phyloP scores from a whole-genome alignment of 208 protist genomes.

The Leishmania martiniquensis region DNA sequence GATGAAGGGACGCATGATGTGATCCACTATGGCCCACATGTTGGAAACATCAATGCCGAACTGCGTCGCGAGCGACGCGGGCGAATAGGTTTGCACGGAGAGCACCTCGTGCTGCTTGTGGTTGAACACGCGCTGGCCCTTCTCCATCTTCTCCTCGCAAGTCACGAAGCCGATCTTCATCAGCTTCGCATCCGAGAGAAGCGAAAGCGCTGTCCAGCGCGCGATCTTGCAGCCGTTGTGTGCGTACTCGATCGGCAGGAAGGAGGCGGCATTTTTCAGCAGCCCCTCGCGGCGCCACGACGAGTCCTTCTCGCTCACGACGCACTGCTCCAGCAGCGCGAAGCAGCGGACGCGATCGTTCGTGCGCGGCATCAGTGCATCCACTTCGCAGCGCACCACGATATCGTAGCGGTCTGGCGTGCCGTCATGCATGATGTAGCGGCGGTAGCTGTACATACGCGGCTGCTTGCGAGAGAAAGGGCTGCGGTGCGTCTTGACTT shows the following conservation, averaged over 20 bases:
- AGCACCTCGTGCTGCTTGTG: slow-evolving; percentile 65
- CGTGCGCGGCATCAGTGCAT: slow-evolving; percentile 56
- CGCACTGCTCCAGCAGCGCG: slow-evolving; percentile 79
- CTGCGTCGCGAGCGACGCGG: slow-evolving; percentile 55
- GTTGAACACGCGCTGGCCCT: slow-evolving; percentile 34
- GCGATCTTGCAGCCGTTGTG: slow-evolving; percentile 80
- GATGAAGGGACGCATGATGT: slow-evolving; percentile 68
- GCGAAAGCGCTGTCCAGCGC: slow-evolving; percentile 86
- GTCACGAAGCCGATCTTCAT: slow-evolving; percentile 90
- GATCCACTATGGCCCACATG: slow-evolving; percentile 86
- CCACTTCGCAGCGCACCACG: slow-evolving; percentile 87
- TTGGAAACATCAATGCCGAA: slow-evolving; percentile 66
- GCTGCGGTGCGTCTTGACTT: slow-evolving; percentile 56
- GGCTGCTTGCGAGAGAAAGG: slow-evolving; percentile 70
- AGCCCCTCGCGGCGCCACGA: slow-evolving; percentile 60
- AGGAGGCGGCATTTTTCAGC: slow-evolving; percentile 49
- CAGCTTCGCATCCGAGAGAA: slow-evolving; percentile 61
- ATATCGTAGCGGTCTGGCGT: slow-evolving; percentile 78
- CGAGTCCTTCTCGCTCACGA: slow-evolving; percentile 35
- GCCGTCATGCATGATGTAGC: slow-evolving; percentile 74
- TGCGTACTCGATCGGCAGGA: slow-evolving; percentile 65
- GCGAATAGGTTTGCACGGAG: slow-evolving; percentile 60
- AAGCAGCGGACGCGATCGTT: slow-evolving; percentile 73
- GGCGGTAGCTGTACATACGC: slow-evolving; percentile 87
- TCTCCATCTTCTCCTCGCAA: slow-evolving; percentile 43